Evolutionary conservation across 2,329 filamentous ascomycete genomes (phyloP).

Genomic region (Coniella vitis): DNA sequence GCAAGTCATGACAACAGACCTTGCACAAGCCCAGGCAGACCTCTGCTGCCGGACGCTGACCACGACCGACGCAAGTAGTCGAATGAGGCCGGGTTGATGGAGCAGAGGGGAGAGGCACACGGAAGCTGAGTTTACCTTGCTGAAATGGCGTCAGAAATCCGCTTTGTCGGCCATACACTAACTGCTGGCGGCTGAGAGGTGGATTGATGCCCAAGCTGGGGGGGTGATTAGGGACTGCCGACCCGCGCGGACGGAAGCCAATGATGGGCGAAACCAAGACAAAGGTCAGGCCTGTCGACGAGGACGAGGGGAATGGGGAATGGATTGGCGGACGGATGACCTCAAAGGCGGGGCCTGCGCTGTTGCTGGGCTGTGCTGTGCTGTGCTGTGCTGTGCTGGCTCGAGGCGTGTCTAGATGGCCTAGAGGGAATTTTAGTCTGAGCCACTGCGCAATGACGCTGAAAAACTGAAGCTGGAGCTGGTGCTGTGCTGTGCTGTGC

Average conservation of each 20-base stretch:
- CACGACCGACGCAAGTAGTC: too few species aligned
- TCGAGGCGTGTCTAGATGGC: not conserved
- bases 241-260: conserved; percentile 7
- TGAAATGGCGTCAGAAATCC: too few species aligned
- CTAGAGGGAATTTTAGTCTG: not conserved
- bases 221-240: not conserved
- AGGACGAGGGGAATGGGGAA: not conserved
- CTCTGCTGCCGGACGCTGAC: too few species aligned
- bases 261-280: not conserved
- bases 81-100: too few species aligned
- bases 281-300: not conserved
- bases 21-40: too few species aligned
- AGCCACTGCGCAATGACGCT: not conserved
- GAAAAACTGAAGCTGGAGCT: not conserved
- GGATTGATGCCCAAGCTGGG: not conserved
- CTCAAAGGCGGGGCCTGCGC: conserved; percentile 1
- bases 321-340: not conserved
- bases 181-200: conserved; percentile 1
- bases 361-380: not conserved
- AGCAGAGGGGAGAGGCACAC: too few species aligned
- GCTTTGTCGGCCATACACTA: not conserved
- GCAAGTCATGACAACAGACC: not conserved
- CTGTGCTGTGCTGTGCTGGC: not conserved
- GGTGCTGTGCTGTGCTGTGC: not conserved
- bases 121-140: too few species aligned